phyloP scores from a whole-genome alignment of 805 yeast genomes.

The Peterozyma toletana region DNA sequence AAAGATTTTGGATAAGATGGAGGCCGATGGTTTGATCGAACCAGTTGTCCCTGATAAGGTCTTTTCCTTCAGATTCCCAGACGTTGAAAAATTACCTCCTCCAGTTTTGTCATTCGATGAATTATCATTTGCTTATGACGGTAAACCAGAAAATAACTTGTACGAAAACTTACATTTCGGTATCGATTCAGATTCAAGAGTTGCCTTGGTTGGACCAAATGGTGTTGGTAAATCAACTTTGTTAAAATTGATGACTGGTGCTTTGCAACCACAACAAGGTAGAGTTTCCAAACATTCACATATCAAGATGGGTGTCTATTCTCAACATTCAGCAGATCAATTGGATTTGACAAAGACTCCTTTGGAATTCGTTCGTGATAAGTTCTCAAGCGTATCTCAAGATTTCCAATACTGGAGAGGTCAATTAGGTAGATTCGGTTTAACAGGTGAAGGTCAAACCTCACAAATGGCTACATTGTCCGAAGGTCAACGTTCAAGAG shows the following conservation, averaged over 20 bases:
- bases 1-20: slow-evolving; percentile 99
- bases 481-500: slow-evolving; percentile 99
- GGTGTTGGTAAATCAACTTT: slow-evolving; percentile 98
- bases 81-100: slow-evolving; percentile 95
- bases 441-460: slow-evolving; percentile 98
- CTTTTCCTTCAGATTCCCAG: slow-evolving; percentile 90
- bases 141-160: slow-evolving; percentile 74
- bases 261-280: slow-evolving; percentile 81
- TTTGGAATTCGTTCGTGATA: slow-evolving; percentile 93
- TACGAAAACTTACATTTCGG: slow-evolving; percentile 92
- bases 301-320: slow-evolving; percentile 95
- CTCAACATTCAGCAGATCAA: slow-evolving; percentile 98
- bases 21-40: slow-evolving; percentile 95
- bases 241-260: slow-evolving; percentile 95
- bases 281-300: slow-evolving; percentile 97
- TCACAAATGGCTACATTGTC: slow-evolving; percentile 97
- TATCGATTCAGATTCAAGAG: slow-evolving; percentile 98
- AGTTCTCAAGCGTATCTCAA: slow-evolving; percentile 83
- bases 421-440: slow-evolving; percentile 96
- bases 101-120: slow-evolving; percentile 97
- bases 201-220: slow-evolving; percentile 96
- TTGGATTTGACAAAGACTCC: slow-evolving; percentile 93
- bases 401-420: slow-evolving; percentile 99
- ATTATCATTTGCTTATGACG: slow-evolving; percentile 88
- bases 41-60: slow-evolving; percentile 91